Conservation (phyloP, 2,329 filamentous ascomycete genomes). For the Trematosphaeria pertusa region DNA sequence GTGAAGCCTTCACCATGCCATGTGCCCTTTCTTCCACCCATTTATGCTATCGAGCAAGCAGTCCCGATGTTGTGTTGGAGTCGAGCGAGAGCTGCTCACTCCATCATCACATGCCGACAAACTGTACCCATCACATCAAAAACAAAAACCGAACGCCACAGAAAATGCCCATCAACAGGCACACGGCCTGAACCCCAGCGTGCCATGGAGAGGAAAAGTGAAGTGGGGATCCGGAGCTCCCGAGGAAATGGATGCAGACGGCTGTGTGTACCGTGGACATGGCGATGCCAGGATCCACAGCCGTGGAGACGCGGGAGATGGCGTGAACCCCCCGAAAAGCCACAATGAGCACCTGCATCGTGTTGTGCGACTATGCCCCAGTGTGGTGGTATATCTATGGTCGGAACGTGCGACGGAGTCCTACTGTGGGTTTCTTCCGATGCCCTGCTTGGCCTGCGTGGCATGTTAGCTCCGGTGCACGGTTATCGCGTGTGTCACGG, state of each 20-base stretch:
- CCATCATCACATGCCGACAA: neutral
- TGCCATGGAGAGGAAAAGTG: neutral
- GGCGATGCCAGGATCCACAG: neutral
- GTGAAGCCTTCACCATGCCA: neutral
- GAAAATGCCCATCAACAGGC: neutral
- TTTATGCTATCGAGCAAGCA: too few relatives aligned
- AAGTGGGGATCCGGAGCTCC: neutral
- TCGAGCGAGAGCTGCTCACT: too few relatives aligned
- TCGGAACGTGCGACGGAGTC: constrained; percentile 4
- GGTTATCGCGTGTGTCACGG: neutral
- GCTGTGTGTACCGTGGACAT: too few relatives aligned
- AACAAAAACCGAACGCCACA: neutral
- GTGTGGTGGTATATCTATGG: constrained; percentile 3
- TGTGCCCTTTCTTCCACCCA: neutral
- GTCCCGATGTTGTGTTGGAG: too few relatives aligned
- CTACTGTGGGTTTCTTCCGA: constrained; percentile 39
- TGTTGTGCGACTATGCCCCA: neutral
- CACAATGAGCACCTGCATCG: neutral
- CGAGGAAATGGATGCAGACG: neutral
- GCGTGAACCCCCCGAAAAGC: too few relatives aligned
- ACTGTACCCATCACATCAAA: too few relatives aligned
- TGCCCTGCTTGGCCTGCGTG: constrained; percentile 46
- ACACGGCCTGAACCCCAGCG: neutral
- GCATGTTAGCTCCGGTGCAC: constrained; percentile 18
- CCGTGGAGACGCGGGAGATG: neutral